Base-by-base conservation (phyloP, 106 monocot genomes). In the Allium cepa region DNA sequence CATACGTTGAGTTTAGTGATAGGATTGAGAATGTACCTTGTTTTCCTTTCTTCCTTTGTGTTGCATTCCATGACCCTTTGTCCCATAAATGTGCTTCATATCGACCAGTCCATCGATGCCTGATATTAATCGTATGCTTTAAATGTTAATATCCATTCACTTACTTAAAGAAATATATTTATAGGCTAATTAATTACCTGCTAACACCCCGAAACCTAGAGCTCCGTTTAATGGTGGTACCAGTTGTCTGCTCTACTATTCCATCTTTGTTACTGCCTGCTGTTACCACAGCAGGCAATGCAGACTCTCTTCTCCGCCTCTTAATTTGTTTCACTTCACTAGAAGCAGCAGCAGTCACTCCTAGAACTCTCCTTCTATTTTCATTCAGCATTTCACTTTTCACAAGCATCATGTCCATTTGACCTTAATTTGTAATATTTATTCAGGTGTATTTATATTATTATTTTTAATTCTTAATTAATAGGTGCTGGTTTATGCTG, bases 1-100 rank as follows among this genome's bases (percentile, higher is more conserved):
- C 26, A 10, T 47, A 9, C 49, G 18, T 47, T 48, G 46, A 64
- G 3, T 48, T 47, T 8, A 48, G 9, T 48, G 49, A 9, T 48
- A 49, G 9, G 15, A 49, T 46, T 62, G 18, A n/a, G 18, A 16
- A 50, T 66, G 0, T 51, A 94, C 90, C 94, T 83, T 94, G 94
- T 26, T 87, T 75, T 13, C 94, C 90, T 64, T 90, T 94, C 15
- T 90, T 77, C 62, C 78, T 94, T 56, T 87, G 86, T 10, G 90
- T 90, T 60, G 85, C 90, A 60, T 79, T 60, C 46, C 78, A 70
- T 63, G 82, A 90, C 57, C 77, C 84, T 82, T 94, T 94, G 47
- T 94, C 94, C 94, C 94, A 94, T 11, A 94, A 75, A 67, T 94
- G 94, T 15, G 94, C 94, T 71, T 94, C 94, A 60, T 84, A 94